A percentile compares a stretch with the other conserved stretches of the same genome.
These are phyloP conservation scores for Talaromyces trachyspermus DNA, from an alignment of 495 filamentous ascomycete species.

Conservation along the genomic window DNA sequence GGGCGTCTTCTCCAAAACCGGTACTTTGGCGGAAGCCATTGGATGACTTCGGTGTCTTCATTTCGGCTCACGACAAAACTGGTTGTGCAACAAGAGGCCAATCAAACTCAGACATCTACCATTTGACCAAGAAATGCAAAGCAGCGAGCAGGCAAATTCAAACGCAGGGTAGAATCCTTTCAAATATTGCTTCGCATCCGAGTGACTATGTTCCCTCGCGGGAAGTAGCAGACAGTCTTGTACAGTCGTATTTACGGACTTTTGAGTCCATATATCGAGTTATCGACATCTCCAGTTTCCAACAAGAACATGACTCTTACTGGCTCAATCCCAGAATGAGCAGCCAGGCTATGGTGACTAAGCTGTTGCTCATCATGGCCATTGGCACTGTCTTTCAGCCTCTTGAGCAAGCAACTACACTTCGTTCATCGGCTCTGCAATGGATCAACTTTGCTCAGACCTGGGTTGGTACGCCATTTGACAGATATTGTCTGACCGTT, in stretches of 20 bases:
- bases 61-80: slow-evolving; percentile 16
- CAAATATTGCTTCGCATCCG: background rate
- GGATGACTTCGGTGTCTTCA: slow-evolving; percentile 15
- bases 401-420: slow-evolving; percentile 18
- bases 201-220: slow-evolving; percentile 2
- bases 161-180: background rate
- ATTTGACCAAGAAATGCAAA: background rate
- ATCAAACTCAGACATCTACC: slow-evolving; percentile 1
- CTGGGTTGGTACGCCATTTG: slow-evolving; percentile 45
- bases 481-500: slow-evolving; percentile 21
- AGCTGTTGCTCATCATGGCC: slow-evolving; percentile 46
- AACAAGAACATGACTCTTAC: slow-evolving; percentile 42
- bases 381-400: slow-evolving; percentile 43
- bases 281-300: slow-evolving; percentile 50
- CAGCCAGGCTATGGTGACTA: slow-evolving; percentile 32
- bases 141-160: slow-evolving; percentile 1
- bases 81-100: slow-evolving; percentile 9
- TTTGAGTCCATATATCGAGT: slow-evolving; percentile 45
- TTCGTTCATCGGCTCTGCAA: slow-evolving; percentile 25
- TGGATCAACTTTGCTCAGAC: slow-evolving; percentile 53
- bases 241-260: slow-evolving; percentile 28
- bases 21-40: slow-evolving; percentile 14
- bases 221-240: slow-evolving; percentile 14
- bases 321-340: slow-evolving; percentile 34
- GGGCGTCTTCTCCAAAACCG: slow-evolving; percentile 7